phyloP scores from a whole-genome alignment of 306 rosid genomes.

The Inga leiocalycina region DNA sequence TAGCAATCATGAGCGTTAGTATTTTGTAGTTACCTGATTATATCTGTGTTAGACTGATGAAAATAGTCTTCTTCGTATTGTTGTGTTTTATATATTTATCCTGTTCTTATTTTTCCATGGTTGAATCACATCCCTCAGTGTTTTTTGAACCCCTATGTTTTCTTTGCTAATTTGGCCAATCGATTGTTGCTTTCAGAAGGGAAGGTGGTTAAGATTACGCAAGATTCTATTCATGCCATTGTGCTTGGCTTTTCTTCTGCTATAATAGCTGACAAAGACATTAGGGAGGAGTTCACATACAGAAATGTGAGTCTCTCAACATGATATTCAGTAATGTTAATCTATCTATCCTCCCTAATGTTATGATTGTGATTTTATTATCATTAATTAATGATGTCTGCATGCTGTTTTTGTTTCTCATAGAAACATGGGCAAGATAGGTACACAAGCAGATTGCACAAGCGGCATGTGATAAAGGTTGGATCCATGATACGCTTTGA shows the following conservation, averaged over 20 bases:
- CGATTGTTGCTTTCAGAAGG: constrained; percentile 62
- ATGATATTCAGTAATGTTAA: constrained; percentile 17
- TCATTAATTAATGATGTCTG: not conserved
- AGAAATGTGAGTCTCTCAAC: constrained; percentile 51
- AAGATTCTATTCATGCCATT: constrained; percentile 67
- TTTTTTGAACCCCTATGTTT: not conserved
- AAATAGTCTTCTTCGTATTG: not conserved
- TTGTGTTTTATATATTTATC: not conserved
- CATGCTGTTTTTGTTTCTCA: constrained; percentile 30
- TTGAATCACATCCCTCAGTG: not conserved
- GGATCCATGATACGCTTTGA: constrained; percentile 68
- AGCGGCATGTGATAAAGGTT: constrained; percentile 77
- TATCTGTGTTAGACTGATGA: not conserved
- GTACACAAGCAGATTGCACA: constrained; percentile 65
- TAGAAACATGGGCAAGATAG: constrained; percentile 70
- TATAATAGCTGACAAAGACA: constrained; percentile 54
- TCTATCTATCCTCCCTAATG: not conserved
- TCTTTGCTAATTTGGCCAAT: constrained; percentile 26
- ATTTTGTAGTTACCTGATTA: not conserved
- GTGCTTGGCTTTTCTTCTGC: constrained; percentile 84
- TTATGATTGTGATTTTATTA: not conserved
- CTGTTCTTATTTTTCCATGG: not conserved
- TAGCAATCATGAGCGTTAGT: not conserved
- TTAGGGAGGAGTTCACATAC: constrained; percentile 62
- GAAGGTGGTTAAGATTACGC: constrained; percentile 71